Evolutionary conservation across 2,329 filamentous ascomycete genomes (phyloP).

Genomic region (Epichloe elymi): DNA sequence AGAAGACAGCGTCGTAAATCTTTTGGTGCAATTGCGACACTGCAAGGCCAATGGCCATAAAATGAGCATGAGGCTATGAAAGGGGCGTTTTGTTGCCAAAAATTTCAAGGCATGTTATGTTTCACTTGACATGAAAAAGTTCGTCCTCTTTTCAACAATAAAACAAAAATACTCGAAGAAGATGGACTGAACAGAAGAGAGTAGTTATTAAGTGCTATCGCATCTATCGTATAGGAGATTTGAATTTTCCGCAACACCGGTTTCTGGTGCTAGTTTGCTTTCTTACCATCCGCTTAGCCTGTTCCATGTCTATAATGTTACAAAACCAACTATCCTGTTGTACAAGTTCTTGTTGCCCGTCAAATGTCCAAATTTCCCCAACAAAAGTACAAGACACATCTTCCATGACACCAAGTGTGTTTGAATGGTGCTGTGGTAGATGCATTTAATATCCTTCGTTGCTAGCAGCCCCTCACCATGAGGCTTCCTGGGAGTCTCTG

Average conservation of each 20-base stretch:
- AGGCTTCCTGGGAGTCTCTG: not conserved
- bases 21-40: no score
- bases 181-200: not conserved
- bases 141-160: not conserved
- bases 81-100: not conserved
- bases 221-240: conserved; percentile 3
- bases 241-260: not conserved
- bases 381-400: not conserved
- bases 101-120: not conserved
- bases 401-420: not conserved
- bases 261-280: not conserved
- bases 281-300: not conserved
- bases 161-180: not conserved
- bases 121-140: not conserved
- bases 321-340: conserved; percentile 1
- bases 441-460: not conserved
- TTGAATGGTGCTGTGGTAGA: not conserved
- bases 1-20: no score
- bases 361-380: not conserved
- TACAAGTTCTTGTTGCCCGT: not conserved
- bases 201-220: not conserved
- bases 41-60: not conserved
- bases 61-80: not conserved
- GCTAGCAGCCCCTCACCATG: not conserved
- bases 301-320: conserved; percentile 1